Percentiles rank a stretch among this genome's conserved stretches.
These are phyloP conservation scores for Cercospora zeae-maydis DNA, from an alignment of 2,329 filamentous ascomycete genomes.

Conservation along the genomic window DNA sequence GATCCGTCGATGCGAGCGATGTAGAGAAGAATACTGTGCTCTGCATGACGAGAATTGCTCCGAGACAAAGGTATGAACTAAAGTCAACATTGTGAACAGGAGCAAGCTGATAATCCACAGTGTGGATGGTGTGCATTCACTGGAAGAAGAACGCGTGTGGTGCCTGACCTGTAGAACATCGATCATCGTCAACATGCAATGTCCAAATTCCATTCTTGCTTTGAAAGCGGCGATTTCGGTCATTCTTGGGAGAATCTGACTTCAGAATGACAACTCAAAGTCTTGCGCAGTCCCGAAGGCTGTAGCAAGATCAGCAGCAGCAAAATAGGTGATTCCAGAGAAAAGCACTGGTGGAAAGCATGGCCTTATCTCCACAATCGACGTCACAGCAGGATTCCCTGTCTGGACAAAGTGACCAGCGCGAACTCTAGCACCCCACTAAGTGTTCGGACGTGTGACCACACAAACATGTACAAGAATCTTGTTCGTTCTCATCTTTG, in stretches of 20 bases:
- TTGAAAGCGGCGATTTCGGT: not conserved
- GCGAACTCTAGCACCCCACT: conserved; percentile 4
- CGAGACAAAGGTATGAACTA: conserved; percentile 45
- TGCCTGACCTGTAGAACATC: conserved; percentile 33
- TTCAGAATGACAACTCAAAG: not conserved
- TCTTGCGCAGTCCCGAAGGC: not conserved
- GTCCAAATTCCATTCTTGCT: not conserved
- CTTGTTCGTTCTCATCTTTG: not conserved
- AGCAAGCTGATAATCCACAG: conserved; percentile 23
- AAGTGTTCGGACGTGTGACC: not conserved
- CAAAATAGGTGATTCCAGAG: not conserved
- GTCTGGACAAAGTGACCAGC: conserved; percentile 1
- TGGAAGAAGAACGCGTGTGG: conserved; percentile 36
- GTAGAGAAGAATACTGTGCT: conserved; percentile 76
- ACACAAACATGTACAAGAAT: conserved; percentile 4
- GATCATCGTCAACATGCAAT: not conserved
- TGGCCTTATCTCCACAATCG: conserved; percentile 6
- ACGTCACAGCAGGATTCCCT: conserved; percentile 13
- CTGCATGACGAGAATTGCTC: conserved; percentile 80
- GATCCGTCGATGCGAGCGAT: conserved; percentile 68
- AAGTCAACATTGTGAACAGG: not conserved
- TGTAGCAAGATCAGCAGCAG: no score
- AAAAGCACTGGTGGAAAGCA: conserved; percentile 5
- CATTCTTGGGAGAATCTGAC: not conserved
- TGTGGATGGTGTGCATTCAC: conserved; percentile 41